Conservation (phyloP, 257 asterid species). For the Coffea canephora region DNA sequence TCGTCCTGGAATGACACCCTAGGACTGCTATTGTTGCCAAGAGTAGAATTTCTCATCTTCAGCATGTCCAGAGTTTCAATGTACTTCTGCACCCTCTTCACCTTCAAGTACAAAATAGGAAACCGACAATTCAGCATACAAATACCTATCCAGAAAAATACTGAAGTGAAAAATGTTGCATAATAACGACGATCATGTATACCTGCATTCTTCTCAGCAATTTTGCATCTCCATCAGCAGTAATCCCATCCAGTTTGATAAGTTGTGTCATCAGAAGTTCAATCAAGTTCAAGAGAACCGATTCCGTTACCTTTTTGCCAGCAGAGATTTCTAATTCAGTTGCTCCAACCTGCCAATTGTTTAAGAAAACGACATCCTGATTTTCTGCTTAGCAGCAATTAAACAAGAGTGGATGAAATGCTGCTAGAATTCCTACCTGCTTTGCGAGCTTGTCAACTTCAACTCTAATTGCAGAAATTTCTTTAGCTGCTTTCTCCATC, state of each 20-base stretch:
- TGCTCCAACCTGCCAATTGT: slow-evolving; percentile 52
- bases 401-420: background rate
- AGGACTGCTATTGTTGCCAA: slow-evolving; percentile 22
- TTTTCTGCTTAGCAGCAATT: background rate
- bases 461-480: slow-evolving; percentile 54
- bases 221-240: slow-evolving; percentile 91
- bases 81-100: slow-evolving; percentile 82
- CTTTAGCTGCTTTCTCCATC: slow-evolving; percentile 62
- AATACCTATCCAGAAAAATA: background rate
- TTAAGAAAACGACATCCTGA: background rate
- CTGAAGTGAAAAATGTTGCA: background rate
- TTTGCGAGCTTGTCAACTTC: slow-evolving; percentile 78
- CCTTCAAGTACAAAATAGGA: slow-evolving; percentile 39
- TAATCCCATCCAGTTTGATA: slow-evolving; percentile 75
- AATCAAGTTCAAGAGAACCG: slow-evolving; percentile 51
- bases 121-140: background rate
- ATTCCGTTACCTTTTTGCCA: slow-evolving; percentile 76
- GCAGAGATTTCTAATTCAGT: slow-evolving; percentile 66
- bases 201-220: slow-evolving; percentile 92
- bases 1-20: slow-evolving; percentile 33
- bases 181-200: background rate
- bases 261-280: slow-evolving; percentile 82
- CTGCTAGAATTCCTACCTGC: slow-evolving; percentile 38
- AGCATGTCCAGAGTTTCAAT: slow-evolving; percentile 77
- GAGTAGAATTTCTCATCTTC: slow-evolving; percentile 52